Evolutionary conservation across 1,284 basidiomycete genomes (phyloP), one percentile per base, ranked within the genome.

Genomic region (Ustilago esculenta): DNA sequence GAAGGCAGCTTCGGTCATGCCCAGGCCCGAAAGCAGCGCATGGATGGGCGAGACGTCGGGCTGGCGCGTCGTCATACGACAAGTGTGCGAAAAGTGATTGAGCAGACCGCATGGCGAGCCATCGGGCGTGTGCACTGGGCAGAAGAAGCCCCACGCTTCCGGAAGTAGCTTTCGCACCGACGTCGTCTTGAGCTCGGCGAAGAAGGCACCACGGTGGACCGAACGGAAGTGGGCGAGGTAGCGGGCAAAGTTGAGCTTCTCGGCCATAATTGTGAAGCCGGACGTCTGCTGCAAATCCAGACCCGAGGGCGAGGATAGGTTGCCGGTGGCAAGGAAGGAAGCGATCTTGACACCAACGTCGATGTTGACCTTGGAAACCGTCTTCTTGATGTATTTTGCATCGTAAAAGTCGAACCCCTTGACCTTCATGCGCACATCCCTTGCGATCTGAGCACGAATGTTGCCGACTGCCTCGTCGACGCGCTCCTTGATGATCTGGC

Each of bases 181-280:
- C 0, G 96, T 99, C 1, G 96, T 99, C 86, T 98, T 98, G 63
- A 98, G 88, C 82, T 98, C 94, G 20, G 95, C 93, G 81, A 98
- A 99, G 88, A 99, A 99, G 37, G 96, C 94, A 83, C 96, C 96
- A 85, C 96, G 91, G 84, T 99, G 96, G 37, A 99, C 94, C 82
- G 92, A 97, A 54, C 96, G 87, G 86, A 99, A 99, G 84, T 99
- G 96, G 76, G 91, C 91, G 82, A 99, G 93, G 84, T 98, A 99
- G 42, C 96, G 92, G 80, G 92, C 91, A 88, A 95, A 99, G 83
- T 99, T 99, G 69, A 99, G 87, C 84, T 98, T 98, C 84, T 99
- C 96, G 3, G 95, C 96, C 40, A 98, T 91, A 75, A 99, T 95
- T 4, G 96, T 98, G 84, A 96, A 98, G 41, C 96, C 96, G 15